A percentile compares a stretch with the other conserved stretches of the same genome.
Conservation (phyloP, 495 filamentous ascomycete genomes). For the Trichoderma reesei region DNA sequence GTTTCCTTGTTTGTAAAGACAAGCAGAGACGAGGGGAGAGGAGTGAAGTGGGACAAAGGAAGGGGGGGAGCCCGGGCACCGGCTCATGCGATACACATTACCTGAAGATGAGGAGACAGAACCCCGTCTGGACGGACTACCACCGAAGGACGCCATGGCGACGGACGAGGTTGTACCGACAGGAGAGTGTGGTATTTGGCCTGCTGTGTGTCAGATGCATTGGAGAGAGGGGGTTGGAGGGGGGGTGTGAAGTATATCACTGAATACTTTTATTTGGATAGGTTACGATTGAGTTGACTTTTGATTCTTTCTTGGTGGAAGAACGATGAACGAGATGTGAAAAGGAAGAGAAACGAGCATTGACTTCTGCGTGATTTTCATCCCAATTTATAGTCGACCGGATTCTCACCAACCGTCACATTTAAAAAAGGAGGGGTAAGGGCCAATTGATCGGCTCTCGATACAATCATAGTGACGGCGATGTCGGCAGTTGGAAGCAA, state of each 20-base stretch:
- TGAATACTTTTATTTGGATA: not conserved
- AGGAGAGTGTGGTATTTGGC: not conserved
- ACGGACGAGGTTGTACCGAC: not conserved
- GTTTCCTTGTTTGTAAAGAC: too few species aligned
- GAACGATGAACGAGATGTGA: not conserved
- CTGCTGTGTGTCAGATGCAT: not conserved
- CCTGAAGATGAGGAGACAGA: conserved; percentile 21
- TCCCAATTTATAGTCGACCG: not conserved
- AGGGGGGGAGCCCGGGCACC: conserved; percentile 22
- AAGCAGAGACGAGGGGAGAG: not conserved
- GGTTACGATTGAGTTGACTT: not conserved
- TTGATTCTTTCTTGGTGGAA: not conserved
- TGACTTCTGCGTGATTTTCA: not conserved
- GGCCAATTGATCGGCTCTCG: not conserved
- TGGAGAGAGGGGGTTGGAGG: not conserved
- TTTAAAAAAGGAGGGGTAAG: conserved; percentile 4
- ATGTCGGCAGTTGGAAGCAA: not conserved
- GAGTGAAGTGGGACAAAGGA: too few species aligned
- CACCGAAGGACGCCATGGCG: conserved; percentile 11
- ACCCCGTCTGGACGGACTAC: conserved; percentile 8
- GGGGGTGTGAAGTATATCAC: not conserved
- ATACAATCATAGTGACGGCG: conserved; percentile 4
- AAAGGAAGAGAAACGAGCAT: not conserved
- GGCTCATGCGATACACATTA: conserved; percentile 35
- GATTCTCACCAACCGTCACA: not conserved